Percentiles rank a stretch among this genome's conserved stretches.
Evolutionary conservation across 805 yeast genomes (phyloP).

Genomic region (Candida mattraensis): DNA sequence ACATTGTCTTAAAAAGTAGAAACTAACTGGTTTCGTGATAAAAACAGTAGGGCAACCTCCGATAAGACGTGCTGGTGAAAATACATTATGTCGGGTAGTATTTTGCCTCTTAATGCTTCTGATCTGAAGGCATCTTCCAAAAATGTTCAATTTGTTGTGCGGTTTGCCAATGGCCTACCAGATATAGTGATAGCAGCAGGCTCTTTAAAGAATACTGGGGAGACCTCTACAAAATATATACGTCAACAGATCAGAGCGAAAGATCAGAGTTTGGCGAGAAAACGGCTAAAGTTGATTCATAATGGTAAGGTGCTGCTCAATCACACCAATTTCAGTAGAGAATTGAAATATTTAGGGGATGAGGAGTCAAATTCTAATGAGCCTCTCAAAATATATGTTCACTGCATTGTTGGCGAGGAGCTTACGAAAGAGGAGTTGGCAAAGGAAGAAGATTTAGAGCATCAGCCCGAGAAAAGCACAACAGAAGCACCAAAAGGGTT

Average conservation of each 20-base stretch:
- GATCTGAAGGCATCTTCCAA: slow-evolving; percentile 9
- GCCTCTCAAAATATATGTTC: slow-evolving; percentile 55
- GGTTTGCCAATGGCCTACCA: slow-evolving; percentile 46
- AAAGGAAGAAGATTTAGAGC: slow-evolving; percentile 60
- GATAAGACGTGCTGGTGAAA: neutral
- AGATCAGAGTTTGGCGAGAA: slow-evolving; percentile 32
- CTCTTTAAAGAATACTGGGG: slow-evolving; percentile 23
- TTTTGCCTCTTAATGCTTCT: slow-evolving; percentile 18
- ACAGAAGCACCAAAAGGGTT: slow-evolving; percentile 78
- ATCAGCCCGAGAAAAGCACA: slow-evolving; percentile 51
- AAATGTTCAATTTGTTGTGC: slow-evolving; percentile 32
- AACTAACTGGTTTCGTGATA: no score
- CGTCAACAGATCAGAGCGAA: slow-evolving; percentile 42
- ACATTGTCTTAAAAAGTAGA: neutral
- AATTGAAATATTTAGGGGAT: slow-evolving; percentile 36
- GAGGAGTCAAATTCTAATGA: slow-evolving; percentile 17
- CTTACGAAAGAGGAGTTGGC: slow-evolving; percentile 54
- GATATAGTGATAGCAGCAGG: slow-evolving; percentile 42
- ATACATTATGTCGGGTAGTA: slow-evolving; percentile 11
- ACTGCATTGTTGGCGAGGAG: slow-evolving; percentile 75
- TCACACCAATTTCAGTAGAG: slow-evolving; percentile 52
- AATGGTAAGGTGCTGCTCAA: slow-evolving; percentile 67
- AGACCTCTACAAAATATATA: slow-evolving; percentile 39
- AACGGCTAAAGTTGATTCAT: slow-evolving; percentile 63
- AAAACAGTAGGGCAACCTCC: no score